Evolutionary conservation across 139 green algal species (phyloP).

Genomic region (Gonium pectorale): DNA sequence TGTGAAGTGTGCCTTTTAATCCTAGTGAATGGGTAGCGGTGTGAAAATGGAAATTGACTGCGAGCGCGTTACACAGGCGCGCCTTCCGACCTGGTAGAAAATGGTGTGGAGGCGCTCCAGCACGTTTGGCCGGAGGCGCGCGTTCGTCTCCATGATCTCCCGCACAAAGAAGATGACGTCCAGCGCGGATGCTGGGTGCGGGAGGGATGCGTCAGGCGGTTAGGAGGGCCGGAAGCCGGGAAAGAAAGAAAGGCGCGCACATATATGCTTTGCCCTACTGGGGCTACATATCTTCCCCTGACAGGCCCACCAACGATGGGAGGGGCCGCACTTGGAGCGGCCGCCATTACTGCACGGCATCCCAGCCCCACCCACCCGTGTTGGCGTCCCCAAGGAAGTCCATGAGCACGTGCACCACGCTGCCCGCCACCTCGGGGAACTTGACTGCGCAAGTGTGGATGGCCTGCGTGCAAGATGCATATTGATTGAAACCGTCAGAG

Average conservation of each 20-base stretch:
- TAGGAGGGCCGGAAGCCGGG: not conserved
- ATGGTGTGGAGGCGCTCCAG: conserved; percentile 90
- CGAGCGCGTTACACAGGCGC: too few relatives aligned
- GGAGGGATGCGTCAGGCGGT: not conserved
- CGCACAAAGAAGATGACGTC: conserved; percentile 92
- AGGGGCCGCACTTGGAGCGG: too few relatives aligned
- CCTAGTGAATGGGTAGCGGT: too few relatives aligned
- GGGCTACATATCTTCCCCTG: too few relatives aligned
- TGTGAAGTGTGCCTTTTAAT: too few relatives aligned
- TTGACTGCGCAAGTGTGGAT: conserved; percentile 96
- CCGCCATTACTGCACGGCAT: too few relatives aligned
- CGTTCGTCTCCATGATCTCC: conserved; percentile 97
- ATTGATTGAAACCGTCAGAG: too few relatives aligned
- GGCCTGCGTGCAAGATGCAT: conserved; percentile 59
- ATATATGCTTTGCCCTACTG: too few relatives aligned
- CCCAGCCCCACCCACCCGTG: conserved; percentile 12
- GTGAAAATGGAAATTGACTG: too few relatives aligned
- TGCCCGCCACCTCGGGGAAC: conserved; percentile 94
- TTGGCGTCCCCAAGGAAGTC: conserved; percentile 95
- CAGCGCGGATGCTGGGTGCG: conserved; percentile 77
- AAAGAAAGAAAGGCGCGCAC: not conserved
- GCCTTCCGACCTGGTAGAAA: conserved; percentile 81
- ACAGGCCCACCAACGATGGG: too few relatives aligned
- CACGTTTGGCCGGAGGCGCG: conserved; percentile 85
- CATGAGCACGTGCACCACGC: conserved; percentile 97